Percentiles rank a stretch among this genome's conserved stretches.
Evolutionary conservation across 257 asterid species (phyloP).

Genomic region (Salvia splendens): DNA sequence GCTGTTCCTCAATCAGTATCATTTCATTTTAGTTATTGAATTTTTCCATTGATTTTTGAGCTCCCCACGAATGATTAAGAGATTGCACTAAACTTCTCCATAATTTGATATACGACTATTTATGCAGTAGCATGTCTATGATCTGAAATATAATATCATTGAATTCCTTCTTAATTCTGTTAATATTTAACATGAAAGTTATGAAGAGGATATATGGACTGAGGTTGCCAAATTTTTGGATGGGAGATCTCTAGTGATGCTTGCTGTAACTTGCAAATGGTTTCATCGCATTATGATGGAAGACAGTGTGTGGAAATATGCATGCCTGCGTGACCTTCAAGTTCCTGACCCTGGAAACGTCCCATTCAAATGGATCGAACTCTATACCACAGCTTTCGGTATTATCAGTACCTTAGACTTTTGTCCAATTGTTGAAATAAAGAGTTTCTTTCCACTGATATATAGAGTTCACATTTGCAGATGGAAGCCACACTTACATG

Average conservation of each 20-base stretch:
- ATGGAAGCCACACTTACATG: slow-evolving; percentile 90
- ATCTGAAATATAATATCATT: neutral
- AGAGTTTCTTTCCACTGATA: slow-evolving; percentile 13
- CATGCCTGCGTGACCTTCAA: slow-evolving; percentile 28
- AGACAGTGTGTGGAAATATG: too few species aligned
- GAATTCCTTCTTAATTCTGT: slow-evolving; percentile 26
- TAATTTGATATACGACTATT: neutral
- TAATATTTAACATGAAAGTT: slow-evolving; percentile 47
- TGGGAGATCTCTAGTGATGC: slow-evolving; percentile 89
- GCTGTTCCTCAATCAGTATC: slow-evolving; percentile 1
- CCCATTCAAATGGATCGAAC: slow-evolving; percentile 73
- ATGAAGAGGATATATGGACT: slow-evolving; percentile 90
- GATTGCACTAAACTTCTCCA: slow-evolving; percentile 8
- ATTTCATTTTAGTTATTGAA: neutral
- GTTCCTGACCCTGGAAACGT: slow-evolving; percentile 77
- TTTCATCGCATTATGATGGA: slow-evolving; percentile 30
- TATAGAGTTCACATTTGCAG: slow-evolving; percentile 48
- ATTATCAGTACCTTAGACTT: slow-evolving; percentile 31
- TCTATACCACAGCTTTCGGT: slow-evolving; percentile 86
- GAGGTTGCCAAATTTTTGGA: slow-evolving; percentile 92
- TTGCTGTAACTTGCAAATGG: slow-evolving; percentile 78
- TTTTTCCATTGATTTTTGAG: slow-evolving; percentile 7
- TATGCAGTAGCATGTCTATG: neutral
- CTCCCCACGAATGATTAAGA: slow-evolving; percentile 11
- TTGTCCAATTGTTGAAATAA: slow-evolving; percentile 12